Evolutionary conservation across 2,329 filamentous ascomycete genomes (phyloP).

Genomic region (Plectosphaerella cucumerina): DNA sequence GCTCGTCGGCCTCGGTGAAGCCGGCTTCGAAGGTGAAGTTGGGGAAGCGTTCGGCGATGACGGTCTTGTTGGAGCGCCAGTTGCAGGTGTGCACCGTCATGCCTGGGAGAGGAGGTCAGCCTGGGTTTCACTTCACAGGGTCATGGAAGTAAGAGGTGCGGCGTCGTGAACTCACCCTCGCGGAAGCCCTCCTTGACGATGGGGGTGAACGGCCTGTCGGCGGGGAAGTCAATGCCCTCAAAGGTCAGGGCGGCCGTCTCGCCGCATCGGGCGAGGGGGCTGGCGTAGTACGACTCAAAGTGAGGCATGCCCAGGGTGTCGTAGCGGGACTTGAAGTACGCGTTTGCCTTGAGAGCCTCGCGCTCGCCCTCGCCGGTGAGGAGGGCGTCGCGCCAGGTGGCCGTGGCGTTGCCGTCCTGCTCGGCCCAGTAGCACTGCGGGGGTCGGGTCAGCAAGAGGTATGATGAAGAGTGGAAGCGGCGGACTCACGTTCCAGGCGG

Average conservation of each 20-base stretch:
- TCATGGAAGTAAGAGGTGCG: neutral
- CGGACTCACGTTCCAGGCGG: slow-evolving; percentile 59
- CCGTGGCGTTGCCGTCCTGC: slow-evolving; percentile 59
- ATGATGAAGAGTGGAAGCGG: neutral
- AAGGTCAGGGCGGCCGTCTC: slow-evolving; percentile 62
- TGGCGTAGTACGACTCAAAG: slow-evolving; percentile 62
- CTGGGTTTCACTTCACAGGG: neutral
- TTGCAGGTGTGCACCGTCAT: slow-evolving; percentile 68
- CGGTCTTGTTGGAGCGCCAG: slow-evolving; percentile 49
- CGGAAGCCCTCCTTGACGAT: slow-evolving; percentile 61
- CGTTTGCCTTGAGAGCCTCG: slow-evolving; percentile 54
- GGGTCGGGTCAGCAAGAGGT: slow-evolving; percentile 1
- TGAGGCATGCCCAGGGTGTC: slow-evolving; percentile 49
- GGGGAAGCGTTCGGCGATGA: slow-evolving; percentile 49
- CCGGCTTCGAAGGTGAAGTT: slow-evolving; percentile 53
- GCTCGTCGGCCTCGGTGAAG: slow-evolving; percentile 51
- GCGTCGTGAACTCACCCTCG: slow-evolving; percentile 44
- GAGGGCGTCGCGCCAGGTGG: slow-evolving; percentile 59
- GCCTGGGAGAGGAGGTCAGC: slow-evolving; percentile 14
- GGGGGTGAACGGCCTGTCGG: slow-evolving; percentile 47
- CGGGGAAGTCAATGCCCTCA: slow-evolving; percentile 45
- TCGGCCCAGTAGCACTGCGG: slow-evolving; percentile 61
- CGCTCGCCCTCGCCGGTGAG: slow-evolving; percentile 53
- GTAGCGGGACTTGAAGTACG: slow-evolving; percentile 55
- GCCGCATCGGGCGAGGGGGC: slow-evolving; percentile 59